Percentiles rank a stretch among this genome's conserved stretches.
phyloP scores from a whole-genome alignment of 768 basidiomycete genomes.

The Roridomyces roridus region DNA sequence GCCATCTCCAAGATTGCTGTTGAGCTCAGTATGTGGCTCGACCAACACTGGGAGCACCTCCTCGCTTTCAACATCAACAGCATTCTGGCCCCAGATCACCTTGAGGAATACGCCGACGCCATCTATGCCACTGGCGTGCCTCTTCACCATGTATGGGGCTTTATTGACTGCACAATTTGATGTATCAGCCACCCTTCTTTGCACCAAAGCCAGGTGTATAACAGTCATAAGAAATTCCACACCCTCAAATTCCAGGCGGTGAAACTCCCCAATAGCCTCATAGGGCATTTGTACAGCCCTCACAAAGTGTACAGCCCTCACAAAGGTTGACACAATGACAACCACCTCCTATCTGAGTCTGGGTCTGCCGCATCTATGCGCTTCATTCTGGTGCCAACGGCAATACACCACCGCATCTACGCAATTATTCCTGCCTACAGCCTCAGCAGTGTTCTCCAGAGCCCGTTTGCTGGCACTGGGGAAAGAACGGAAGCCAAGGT shows the following conservation, averaged over 20 bases:
- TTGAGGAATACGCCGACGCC: constrained; percentile 20
- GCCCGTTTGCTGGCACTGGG: no score
- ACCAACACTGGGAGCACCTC: constrained; percentile 26
- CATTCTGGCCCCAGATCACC: constrained; percentile 15
- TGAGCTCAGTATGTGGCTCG: constrained; percentile 8
- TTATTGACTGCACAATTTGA: constrained; percentile 32
- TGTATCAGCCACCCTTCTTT: constrained; percentile 15
- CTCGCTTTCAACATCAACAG: constrained; percentile 21
- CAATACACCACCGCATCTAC: constrained; percentile 5
- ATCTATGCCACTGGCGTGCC: constrained; percentile 22
- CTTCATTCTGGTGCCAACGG: constrained; percentile 4
- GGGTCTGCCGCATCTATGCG: constrained; percentile 10
- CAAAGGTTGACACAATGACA: constrained; percentile 26
- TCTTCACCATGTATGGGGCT: constrained; percentile 19
- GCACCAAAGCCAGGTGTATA: constrained; percentile 12
- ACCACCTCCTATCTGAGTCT: constrained; percentile 18
- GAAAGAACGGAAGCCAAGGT: constrained; percentile 24
- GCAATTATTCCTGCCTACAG: constrained; percentile 22
- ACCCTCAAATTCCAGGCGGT: constrained; percentile 35
- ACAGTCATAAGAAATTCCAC: constrained; percentile 34
- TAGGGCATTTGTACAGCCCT: constrained; percentile 33
- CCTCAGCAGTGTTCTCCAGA: no score
- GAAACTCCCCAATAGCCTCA: constrained; percentile 30
- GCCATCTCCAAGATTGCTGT: constrained; percentile 26
- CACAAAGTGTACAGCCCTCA: no score